These are phyloP conservation scores for Paramecium pentaurelia DNA, from an alignment of 73 alveolate species.

Conservation along the genomic window DNA sequence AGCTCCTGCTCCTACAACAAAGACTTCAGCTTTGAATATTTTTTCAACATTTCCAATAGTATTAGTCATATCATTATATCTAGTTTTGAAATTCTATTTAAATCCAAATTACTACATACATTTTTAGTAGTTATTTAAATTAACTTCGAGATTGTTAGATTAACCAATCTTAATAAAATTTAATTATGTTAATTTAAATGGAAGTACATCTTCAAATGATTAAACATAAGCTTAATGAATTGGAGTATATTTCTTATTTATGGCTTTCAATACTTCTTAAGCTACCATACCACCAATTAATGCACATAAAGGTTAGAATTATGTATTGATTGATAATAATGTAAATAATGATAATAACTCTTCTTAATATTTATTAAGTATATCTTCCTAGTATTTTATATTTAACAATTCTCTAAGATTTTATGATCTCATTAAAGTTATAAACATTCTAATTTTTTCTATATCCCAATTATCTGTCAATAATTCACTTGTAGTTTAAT, in stretches of 20 bases:
- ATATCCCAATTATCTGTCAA: not conserved
- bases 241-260: slow-evolving; percentile 87
- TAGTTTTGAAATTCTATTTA: not conserved
- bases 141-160: not conserved
- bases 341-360: not conserved
- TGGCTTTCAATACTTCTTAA: slow-evolving; percentile 88
- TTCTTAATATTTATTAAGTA: not conserved
- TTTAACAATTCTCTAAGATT: not conserved
- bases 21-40: slow-evolving; percentile 65
- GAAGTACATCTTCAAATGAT: not conserved
- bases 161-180: not conserved
- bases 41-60: not conserved
- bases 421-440: not conserved
- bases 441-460: not conserved
- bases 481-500: not conserved
- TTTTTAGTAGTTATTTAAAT: not conserved
- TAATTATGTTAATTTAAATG: not conserved
- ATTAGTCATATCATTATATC: not conserved
- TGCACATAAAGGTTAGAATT: slow-evolving; percentile 72
- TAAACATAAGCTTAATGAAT: slow-evolving; percentile 64
- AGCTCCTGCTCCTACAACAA: slow-evolving; percentile 99
- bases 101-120: not conserved
- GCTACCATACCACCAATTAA: slow-evolving; percentile 89
- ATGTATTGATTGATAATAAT: not conserved
- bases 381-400: not conserved